phyloP scores from a whole-genome alignment of 2,329 filamentous ascomycete genomes.

The Trichoderma atroviride region DNA sequence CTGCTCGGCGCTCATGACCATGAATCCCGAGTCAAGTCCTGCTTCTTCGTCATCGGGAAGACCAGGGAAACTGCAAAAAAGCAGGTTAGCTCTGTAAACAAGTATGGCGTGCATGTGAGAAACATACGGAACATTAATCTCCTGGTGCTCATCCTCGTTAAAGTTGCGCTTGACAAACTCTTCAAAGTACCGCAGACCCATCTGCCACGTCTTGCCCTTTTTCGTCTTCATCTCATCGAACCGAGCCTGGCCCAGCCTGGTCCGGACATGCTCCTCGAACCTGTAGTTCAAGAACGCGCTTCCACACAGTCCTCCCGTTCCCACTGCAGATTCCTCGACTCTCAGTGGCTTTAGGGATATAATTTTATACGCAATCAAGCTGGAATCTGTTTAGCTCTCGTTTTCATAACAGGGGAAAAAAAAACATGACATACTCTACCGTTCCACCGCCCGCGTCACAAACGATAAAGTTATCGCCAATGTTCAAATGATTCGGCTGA shows the following conservation, averaged over 20 bases:
- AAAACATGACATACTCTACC: slow-evolving; percentile 56
- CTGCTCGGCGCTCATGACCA: slow-evolving; percentile 70
- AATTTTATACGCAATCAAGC: slow-evolving; percentile 79
- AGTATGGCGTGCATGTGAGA: neutral
- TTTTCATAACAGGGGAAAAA: neutral
- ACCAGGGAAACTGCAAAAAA: slow-evolving; percentile 63
- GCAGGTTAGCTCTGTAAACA: neutral
- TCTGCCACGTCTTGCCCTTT: slow-evolving; percentile 79
- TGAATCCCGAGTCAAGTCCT: slow-evolving; percentile 74
- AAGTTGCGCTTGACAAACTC: slow-evolving; percentile 86
- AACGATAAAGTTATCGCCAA: slow-evolving; percentile 67
- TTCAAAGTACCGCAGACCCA: slow-evolving; percentile 78
- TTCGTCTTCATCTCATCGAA: slow-evolving; percentile 77
- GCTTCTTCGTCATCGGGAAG: slow-evolving; percentile 75
- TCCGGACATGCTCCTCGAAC: slow-evolving; percentile 75
- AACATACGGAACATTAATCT: slow-evolving; percentile 73
- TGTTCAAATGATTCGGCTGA: slow-evolving; percentile 70
- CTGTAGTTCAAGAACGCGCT: slow-evolving; percentile 80
- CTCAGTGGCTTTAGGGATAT: slow-evolving; percentile 70
- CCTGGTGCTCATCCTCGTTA: slow-evolving; percentile 74
- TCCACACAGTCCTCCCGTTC: slow-evolving; percentile 76
- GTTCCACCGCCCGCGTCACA: slow-evolving; percentile 66
- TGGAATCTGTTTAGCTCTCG: neutral
- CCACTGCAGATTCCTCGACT: slow-evolving; percentile 78
- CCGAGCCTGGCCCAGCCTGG: slow-evolving; percentile 64